These are phyloP conservation scores for Nothophytophthora sp. DNA, from an alignment of 352 stramenopile genomes.

Conservation along the genomic window DNA sequence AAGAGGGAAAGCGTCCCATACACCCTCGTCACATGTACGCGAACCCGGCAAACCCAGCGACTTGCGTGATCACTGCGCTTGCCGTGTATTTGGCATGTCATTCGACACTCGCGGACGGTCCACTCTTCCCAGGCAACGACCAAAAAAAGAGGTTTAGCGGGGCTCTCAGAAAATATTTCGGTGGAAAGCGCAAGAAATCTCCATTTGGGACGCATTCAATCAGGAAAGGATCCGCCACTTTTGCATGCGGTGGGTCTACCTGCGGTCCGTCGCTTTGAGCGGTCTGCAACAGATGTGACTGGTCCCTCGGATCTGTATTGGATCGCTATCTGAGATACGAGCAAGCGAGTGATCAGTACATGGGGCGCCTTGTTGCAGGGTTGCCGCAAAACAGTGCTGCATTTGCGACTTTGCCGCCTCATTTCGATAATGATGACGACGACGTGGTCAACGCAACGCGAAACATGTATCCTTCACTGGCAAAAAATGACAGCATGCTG, in stretches of 20 bases:
- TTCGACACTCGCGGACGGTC: not conserved
- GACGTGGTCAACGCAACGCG: not conserved
- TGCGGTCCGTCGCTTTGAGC: constrained; percentile 12
- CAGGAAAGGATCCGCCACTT: constrained; percentile 16
- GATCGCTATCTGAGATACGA: constrained; percentile 21
- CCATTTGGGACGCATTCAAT: constrained; percentile 18
- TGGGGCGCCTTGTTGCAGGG: constrained; percentile 7
- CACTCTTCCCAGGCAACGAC: constrained; percentile 3
- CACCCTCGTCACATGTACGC: constrained; percentile 20
- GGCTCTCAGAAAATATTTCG: not conserved
- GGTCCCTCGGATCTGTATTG: constrained; percentile 11
- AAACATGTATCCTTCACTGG: constrained; percentile 8
- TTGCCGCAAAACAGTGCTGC: constrained; percentile 4
- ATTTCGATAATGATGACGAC: constrained; percentile 1
- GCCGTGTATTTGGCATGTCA: constrained; percentile 3
- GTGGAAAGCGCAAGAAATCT: not conserved
- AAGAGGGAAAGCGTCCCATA: constrained; percentile 9
- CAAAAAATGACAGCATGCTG: not conserved
- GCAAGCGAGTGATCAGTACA: constrained; percentile 10
- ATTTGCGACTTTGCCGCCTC: constrained; percentile 7
- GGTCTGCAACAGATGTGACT: constrained; percentile 14
- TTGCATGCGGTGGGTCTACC: constrained; percentile 14
- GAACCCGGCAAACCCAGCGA: constrained; percentile 1
- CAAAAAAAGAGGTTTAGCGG: constrained; percentile 5
- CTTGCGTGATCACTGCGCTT: constrained; percentile 6